Percentiles rank a stretch among this genome's conserved stretches.
Evolutionary conservation across 2,329 filamentous ascomycete genomes (phyloP).

Genomic region (Pezicula rhizophila): DNA sequence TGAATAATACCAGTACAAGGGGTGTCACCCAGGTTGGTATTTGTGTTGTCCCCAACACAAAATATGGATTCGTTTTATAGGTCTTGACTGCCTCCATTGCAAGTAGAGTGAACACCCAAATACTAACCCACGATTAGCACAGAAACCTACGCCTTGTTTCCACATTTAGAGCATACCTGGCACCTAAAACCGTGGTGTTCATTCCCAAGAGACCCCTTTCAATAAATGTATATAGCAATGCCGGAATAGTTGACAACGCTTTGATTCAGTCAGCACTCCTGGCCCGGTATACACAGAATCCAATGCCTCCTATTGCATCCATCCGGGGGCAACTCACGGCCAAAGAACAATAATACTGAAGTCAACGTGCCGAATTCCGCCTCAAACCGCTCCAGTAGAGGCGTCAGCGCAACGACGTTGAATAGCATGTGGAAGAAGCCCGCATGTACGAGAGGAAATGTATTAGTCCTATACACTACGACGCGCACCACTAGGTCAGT

Average conservation of each 20-base stretch:
- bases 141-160: neutral
- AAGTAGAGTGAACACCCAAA: constrained; percentile 89
- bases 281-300: neutral
- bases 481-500: constrained; percentile 1
- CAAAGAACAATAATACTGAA: constrained; percentile 80
- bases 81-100: constrained; percentile 82
- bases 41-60: constrained; percentile 55
- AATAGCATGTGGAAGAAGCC: constrained; percentile 75
- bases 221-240: constrained; percentile 70
- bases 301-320: neutral
- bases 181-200: constrained; percentile 73
- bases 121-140: constrained; percentile 42
- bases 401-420: constrained; percentile 74
- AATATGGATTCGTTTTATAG: constrained; percentile 72
- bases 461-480: constrained; percentile 85
- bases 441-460: constrained; percentile 80
- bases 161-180: constrained; percentile 53
- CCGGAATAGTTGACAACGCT: constrained; percentile 79
- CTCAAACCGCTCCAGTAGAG: constrained; percentile 92
- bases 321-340: constrained; percentile 57
- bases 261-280: constrained; percentile 10
- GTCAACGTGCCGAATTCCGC: constrained; percentile 85
- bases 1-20: constrained; percentile 67
- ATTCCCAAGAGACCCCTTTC: constrained; percentile 66
- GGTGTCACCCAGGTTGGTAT: constrained; percentile 93